A percentile compares a stretch with the other conserved stretches of the same genome.
Conservation (phyloP, 75 land plant genomes). For the Pinus tabuliformis region DNA sequence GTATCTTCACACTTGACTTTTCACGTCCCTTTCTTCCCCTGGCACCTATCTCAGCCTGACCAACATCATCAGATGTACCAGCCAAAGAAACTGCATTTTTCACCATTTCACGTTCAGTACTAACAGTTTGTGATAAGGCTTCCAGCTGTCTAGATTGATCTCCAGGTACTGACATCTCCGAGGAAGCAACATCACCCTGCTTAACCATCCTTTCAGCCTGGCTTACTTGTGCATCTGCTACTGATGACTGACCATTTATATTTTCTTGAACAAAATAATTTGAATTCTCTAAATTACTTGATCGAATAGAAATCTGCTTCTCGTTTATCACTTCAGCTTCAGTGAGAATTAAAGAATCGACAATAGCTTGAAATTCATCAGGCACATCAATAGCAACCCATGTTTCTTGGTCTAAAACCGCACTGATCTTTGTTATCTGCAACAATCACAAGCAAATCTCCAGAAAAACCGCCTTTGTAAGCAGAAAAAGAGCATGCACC, state of each 20-base stretch:
- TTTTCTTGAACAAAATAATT: conserved; percentile 1
- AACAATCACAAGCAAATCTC: conserved; percentile 11
- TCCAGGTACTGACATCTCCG: background rate
- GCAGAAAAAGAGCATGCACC: background rate
- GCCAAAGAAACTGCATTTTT: conserved; percentile 12
- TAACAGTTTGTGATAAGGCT: conserved; percentile 6
- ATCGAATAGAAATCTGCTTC: background rate
- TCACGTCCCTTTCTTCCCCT: conserved; percentile 51
- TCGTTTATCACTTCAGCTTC: conserved; percentile 13
- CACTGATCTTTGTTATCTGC: conserved; percentile 88
- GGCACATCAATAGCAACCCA: conserved; percentile 95
- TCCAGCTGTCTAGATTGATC: conserved; percentile 4
- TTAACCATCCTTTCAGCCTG: conserved; percentile 15
- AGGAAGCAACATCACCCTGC: background rate
- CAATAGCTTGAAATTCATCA: conserved; percentile 93
- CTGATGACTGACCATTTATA: conserved; percentile 8
- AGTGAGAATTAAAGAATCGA: conserved; percentile 33
- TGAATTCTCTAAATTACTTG: conserved; percentile 2
- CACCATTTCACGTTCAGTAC: conserved; percentile 10
- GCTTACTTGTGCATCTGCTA: background rate
- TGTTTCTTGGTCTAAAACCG: conserved; percentile 96
- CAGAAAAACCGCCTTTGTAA: background rate
- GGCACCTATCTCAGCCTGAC: conserved; percentile 10
- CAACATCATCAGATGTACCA: background rate
- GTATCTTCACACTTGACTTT: conserved; percentile 52